Evolutionary conservation across 768 basidiomycete species (phyloP), one percentile per base, ranked within the genome.

Genomic region (Podaxis sp.): DNA sequence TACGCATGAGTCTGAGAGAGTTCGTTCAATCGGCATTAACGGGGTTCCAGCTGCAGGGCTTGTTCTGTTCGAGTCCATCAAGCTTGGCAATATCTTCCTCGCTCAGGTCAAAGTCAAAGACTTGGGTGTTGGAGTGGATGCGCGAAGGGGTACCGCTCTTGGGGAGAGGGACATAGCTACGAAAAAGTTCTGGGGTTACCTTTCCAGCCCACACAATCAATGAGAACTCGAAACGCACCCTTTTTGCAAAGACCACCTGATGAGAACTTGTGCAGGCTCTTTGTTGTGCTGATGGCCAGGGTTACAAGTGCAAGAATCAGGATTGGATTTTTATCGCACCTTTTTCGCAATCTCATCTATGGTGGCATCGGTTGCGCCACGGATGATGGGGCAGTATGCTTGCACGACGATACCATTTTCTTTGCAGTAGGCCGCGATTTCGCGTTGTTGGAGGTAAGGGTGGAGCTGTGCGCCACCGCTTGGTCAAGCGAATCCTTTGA

Each of bases 191-290:
- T 14, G n/a, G 40, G 16, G 27, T 48, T 23, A 16, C 11, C 9
- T 48, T 23, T 18, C 7, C 7, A 27, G 21, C 3, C 21, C 7
- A 11, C 11, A 23, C 14, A 16, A 16, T 3, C 14, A 23, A 23
- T 14, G 27, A 48, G 23, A 25, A 48, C 25, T 47, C 47, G 21
- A 16, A 73, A 73, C 81, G 42, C 64, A 89, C 88, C 85, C 84
- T 67, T 81, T 83, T 70, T 95, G 94, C 44, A 96, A 74, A 18
- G 91, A 93, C 91, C 93, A 95, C 21, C 94, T 83, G 58, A 95
- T 74, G 18, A 95, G 81, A 51, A 95, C 77, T 67, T 95, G 93
- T 14, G 91, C 84, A 5, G 81, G 79, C 50, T 86, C 81, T 60
- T 82, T 82, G 36, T 72, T 72, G 63, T 83, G 72, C 86, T 90